Conservation (phyloP, 345 rosid species). For the Eucalyptus cloeziana region DNA sequence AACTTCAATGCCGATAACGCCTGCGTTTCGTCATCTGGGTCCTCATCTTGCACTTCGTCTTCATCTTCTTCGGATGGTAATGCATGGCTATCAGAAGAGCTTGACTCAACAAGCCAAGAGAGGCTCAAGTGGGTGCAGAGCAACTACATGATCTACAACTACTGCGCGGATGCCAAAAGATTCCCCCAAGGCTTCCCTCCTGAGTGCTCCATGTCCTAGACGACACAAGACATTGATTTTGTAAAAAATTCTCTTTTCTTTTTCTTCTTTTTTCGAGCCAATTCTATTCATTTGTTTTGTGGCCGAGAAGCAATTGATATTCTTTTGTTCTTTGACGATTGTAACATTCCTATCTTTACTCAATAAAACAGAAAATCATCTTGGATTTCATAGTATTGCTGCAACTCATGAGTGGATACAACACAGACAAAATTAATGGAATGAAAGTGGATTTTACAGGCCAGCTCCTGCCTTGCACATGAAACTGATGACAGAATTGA, state of each 20-base stretch:
- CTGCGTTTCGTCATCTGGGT: conserved; percentile 31
- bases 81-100: conserved; percentile 20
- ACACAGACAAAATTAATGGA: not conserved
- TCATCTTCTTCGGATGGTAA: not conserved
- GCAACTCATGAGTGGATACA: not conserved
- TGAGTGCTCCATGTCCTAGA: conserved; percentile 18
- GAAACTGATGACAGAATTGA: not conserved
- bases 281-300: not conserved
- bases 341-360: too few species aligned
- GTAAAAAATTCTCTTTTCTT: not conserved
- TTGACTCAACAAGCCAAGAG: conserved; percentile 12
- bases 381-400: too few species aligned
- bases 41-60: conserved; percentile 7
- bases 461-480: not conserved
- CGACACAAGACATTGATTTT: not conserved
- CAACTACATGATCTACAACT: conserved; percentile 43
- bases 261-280: not conserved
- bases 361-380: too few species aligned
- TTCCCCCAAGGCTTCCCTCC: conserved; percentile 44
- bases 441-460: not conserved
- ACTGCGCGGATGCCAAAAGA: conserved; percentile 35
- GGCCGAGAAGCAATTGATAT: too few species aligned
- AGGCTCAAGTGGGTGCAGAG: conserved; percentile 37
- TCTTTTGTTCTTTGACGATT: too few species aligned
- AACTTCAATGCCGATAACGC: conserved; percentile 21